These are phyloP conservation scores for Nakazawaea populi DNA, from an alignment of 805 yeast species.

Conservation along the genomic window DNA sequence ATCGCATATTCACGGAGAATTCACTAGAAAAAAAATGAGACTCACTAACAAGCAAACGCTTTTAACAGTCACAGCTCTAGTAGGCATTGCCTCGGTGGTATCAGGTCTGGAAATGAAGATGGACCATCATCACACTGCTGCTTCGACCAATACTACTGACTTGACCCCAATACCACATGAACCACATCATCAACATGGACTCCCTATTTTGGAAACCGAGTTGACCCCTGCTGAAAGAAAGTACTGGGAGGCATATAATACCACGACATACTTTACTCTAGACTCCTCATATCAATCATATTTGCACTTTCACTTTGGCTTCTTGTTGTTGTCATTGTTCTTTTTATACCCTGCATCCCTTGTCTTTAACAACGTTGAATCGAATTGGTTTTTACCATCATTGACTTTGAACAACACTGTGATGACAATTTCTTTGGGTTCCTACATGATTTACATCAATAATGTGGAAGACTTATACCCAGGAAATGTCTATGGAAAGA, in stretches of 20 bases:
- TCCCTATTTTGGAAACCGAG: constrained; percentile 63
- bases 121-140: constrained; percentile 11
- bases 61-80: not conserved
- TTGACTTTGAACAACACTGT: constrained; percentile 45
- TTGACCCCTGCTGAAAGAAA: constrained; percentile 65
- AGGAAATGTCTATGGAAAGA: constrained; percentile 61
- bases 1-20: too few relatives aligned
- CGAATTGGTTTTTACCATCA: constrained; percentile 52
- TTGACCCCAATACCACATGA: constrained; percentile 43
- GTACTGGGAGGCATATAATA: constrained; percentile 76
- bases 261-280: constrained; percentile 66
- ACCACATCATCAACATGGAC: constrained; percentile 51
- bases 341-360: constrained; percentile 64
- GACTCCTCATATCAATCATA: constrained; percentile 43
- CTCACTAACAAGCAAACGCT: not conserved
- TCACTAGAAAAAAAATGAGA: not conserved
- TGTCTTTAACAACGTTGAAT: constrained; percentile 54
- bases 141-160: constrained; percentile 8
- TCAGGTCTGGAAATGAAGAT: constrained; percentile 20
- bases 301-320: constrained; percentile 47
- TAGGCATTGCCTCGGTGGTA: constrained; percentile 11
- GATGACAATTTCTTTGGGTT: constrained; percentile 43
- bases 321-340: constrained; percentile 38
- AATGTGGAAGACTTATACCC: constrained; percentile 71
- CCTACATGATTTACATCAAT: constrained; percentile 50